A percentile compares a stretch with the other conserved stretches of the same genome.
Conservation (phyloP, 495 filamentous ascomycete species). For the Penicillium angulare region DNA sequence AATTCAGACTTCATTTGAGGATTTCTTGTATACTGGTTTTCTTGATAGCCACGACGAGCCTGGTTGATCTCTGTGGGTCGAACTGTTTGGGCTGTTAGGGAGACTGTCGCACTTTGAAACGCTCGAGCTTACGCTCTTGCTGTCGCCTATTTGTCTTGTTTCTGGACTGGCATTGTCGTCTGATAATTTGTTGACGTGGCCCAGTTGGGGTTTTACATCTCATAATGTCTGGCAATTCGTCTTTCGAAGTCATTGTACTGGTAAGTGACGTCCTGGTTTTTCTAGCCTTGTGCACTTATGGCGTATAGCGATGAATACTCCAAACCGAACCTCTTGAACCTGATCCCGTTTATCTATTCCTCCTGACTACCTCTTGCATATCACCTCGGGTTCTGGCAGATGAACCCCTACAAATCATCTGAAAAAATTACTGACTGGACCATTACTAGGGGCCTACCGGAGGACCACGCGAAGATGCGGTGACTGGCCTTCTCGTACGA, state of each 20-base stretch:
- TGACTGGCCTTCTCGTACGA: conserved; percentile 85
- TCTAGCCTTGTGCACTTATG: no score
- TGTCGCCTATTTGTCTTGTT: no score
- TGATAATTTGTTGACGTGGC: no score
- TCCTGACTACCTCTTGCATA: neutral
- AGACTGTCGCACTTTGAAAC: conserved; percentile 7
- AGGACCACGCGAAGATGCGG: conserved; percentile 84
- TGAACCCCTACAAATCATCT: conserved; percentile 9
- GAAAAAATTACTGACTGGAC: conserved; percentile 18
- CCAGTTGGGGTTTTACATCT: no score
- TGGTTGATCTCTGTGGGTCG: no score
- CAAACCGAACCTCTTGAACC: no score
- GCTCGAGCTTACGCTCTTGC: no score
- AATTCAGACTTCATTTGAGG: conserved; percentile 3
- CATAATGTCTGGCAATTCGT: conserved; percentile 35
- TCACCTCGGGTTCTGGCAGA: conserved; percentile 19
- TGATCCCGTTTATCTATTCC: neutral
- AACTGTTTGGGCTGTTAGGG: conserved; percentile 1
- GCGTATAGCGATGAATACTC: no score
- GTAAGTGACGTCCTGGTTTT: conserved; percentile 52
- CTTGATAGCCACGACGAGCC: no score
- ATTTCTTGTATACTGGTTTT: no score
- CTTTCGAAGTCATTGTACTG: conserved; percentile 77
- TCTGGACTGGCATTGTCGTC: no score
- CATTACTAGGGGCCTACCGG: conserved; percentile 79